A percentile compares a stretch with the other conserved stretches of the same genome.
phyloP scores from a whole-genome alignment of 306 rosid species.

The Ziziphus jujuba region DNA sequence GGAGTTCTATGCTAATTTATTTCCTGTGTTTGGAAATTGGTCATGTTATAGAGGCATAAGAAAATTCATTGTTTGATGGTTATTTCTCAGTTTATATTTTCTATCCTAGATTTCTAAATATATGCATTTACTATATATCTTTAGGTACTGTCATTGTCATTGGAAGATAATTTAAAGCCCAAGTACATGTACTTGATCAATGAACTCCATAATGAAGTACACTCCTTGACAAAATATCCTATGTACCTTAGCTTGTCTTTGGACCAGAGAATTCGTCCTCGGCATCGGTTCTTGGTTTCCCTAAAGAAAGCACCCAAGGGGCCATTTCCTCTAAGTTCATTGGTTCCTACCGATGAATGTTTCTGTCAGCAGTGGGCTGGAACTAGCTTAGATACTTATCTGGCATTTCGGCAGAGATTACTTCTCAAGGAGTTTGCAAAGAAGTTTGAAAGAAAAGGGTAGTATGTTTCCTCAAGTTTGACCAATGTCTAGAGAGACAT shows the following conservation, averaged over 20 bases:
- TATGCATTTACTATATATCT: conserved; percentile 9
- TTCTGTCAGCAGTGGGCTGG: conserved; percentile 96
- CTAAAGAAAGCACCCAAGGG: conserved; percentile 97
- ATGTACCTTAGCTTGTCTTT: conserved; percentile 91
- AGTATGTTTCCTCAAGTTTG: conserved; percentile 24
- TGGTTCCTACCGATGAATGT: conserved; percentile 87
- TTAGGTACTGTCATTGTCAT: conserved; percentile 88
- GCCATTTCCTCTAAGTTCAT: conserved; percentile 87
- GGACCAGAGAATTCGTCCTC: conserved; percentile 98
- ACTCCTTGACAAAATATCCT: conserved; percentile 91
- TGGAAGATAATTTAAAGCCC: conserved; percentile 93
- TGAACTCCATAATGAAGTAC: conserved; percentile 86
- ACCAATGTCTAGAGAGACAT: conserved; percentile 18
- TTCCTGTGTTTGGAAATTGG: neutral
- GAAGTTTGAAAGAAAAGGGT: conserved; percentile 66
- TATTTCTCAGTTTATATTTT: neutral
- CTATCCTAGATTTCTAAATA: conserved; percentile 6
- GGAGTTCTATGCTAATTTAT: neutral
- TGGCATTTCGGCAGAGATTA: conserved; percentile 78
- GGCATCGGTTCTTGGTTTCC: conserved; percentile 84
- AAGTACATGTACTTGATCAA: conserved; percentile 90
- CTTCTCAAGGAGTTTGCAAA: conserved; percentile 70
- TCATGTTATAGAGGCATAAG: neutral
- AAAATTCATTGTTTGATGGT: neutral
- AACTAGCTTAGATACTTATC: conserved; percentile 81